These are phyloP conservation scores for Lentinula sp. DNA, from an alignment of 768 basidiomycete species.

Conservation along the genomic window DNA sequence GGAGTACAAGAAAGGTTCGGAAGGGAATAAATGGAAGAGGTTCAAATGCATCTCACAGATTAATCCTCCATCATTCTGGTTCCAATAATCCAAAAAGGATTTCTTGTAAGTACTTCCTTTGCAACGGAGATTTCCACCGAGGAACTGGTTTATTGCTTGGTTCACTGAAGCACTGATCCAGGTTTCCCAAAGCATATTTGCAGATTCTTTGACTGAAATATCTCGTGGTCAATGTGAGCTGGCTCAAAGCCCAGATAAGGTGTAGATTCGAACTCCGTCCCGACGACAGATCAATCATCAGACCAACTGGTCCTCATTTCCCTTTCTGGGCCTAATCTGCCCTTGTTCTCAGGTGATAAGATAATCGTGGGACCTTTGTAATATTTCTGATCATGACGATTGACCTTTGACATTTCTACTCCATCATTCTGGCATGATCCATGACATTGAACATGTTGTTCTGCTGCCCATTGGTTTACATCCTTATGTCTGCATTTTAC, in stretches of 20 bases:
- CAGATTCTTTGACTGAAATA: not conserved
- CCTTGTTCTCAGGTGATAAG: not conserved
- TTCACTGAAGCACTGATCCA: not conserved
- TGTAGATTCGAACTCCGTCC: constrained; percentile 2
- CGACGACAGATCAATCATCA: not conserved
- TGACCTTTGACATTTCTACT: not conserved
- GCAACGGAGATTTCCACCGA: constrained; percentile 1
- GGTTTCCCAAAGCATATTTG: not conserved
- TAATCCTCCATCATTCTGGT: not conserved
- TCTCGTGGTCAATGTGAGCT: not conserved
- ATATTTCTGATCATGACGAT: no score
- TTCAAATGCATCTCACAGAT: not conserved
- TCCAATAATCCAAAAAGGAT: not conserved
- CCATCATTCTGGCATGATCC: not conserved
- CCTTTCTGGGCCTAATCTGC: not conserved
- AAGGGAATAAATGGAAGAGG: not conserved
- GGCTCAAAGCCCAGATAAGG: not conserved
- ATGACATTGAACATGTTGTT: no score
- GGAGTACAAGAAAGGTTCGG: not conserved
- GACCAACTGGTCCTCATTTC: not conserved
- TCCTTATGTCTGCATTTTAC: no score
- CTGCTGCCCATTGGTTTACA: no score
- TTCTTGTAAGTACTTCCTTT: not conserved
- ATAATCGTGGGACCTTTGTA: not conserved
- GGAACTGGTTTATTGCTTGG: not conserved